phyloP scores from a whole-genome alignment of 2,329 filamentous ascomycete species.

The Coniochaeta sp. region DNA sequence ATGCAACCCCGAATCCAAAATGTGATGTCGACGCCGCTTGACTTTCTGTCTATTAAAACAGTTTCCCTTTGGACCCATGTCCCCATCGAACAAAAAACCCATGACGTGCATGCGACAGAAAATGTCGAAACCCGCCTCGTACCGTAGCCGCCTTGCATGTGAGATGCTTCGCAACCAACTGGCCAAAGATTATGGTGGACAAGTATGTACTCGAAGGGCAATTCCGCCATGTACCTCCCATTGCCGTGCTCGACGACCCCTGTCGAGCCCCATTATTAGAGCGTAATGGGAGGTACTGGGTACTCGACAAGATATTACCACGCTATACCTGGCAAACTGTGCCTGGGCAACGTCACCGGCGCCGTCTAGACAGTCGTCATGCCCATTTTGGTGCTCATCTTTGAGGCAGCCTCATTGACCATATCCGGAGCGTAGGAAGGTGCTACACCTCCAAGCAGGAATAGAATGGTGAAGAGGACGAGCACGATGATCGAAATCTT shows the following conservation, averaged over 20 bases:
- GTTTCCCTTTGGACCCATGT: neutral
- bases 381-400: slow-evolving; percentile 43
- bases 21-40: neutral
- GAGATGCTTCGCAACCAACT: neutral
- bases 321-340: neutral
- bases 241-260: neutral
- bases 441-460: slow-evolving; percentile 61
- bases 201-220: neutral
- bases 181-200: neutral
- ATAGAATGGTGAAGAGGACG: slow-evolving; percentile 56
- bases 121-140: neutral
- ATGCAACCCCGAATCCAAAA: neutral
- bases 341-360: neutral
- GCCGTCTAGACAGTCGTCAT: slow-evolving; percentile 17
- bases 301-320: neutral
- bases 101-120: neutral
- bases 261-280: neutral
- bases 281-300: neutral
- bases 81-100: neutral
- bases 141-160: neutral
- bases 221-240: neutral
- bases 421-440: slow-evolving; percentile 51
- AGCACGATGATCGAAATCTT: slow-evolving; percentile 65
- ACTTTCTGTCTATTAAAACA: neutral
- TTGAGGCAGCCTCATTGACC: slow-evolving; percentile 41